Conservation (phyloP, 108 stramenopile genomes). For the Licmophora abbreviata region DNA sequence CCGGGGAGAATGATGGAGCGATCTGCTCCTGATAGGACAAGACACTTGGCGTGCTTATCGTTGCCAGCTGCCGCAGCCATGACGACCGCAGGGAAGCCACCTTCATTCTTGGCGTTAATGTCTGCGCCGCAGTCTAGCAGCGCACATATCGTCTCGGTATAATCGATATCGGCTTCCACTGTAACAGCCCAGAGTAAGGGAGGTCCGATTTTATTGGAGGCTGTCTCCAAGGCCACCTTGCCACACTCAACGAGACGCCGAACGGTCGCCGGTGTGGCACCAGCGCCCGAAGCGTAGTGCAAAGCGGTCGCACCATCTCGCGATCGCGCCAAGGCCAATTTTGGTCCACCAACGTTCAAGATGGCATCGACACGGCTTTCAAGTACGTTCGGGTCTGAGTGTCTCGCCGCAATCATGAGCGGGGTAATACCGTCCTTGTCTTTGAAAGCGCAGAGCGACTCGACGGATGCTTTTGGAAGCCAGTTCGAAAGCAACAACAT, state of each 20-base stretch:
- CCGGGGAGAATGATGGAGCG: constrained; percentile 1
- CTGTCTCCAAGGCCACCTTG: constrained; percentile 11
- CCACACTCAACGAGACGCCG: constrained; percentile 7
- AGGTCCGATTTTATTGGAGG: constrained; percentile 15
- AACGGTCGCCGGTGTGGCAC: constrained; percentile 10
- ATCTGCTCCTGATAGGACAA: constrained; percentile 5
- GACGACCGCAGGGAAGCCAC: constrained; percentile 8
- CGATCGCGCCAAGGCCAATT: constrained; percentile 22
- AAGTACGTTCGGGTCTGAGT: background rate
- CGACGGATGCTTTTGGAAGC: constrained; percentile 1
- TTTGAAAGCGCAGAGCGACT: constrained; percentile 4
- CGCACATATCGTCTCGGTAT: constrained; percentile 15
- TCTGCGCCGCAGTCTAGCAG: constrained; percentile 19
- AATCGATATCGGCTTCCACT: constrained; percentile 1
- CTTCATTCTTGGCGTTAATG: constrained; percentile 10
- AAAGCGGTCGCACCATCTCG: constrained; percentile 27
- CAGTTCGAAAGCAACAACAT: constrained; percentile 2
- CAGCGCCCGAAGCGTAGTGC: constrained; percentile 30
- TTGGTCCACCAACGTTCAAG: background rate
- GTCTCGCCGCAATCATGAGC: constrained; percentile 23
- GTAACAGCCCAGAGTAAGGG: constrained; percentile 32
- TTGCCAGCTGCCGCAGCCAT: constrained; percentile 18
- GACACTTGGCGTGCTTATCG: constrained; percentile 8
- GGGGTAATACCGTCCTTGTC: constrained; percentile 26
- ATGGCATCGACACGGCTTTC: constrained; percentile 3